Evolutionary conservation across 192 early-diverging fungal species (phyloP), one percentile per base, ranked within the genome.

Genomic region (Linnemannia hyalina): DNA sequence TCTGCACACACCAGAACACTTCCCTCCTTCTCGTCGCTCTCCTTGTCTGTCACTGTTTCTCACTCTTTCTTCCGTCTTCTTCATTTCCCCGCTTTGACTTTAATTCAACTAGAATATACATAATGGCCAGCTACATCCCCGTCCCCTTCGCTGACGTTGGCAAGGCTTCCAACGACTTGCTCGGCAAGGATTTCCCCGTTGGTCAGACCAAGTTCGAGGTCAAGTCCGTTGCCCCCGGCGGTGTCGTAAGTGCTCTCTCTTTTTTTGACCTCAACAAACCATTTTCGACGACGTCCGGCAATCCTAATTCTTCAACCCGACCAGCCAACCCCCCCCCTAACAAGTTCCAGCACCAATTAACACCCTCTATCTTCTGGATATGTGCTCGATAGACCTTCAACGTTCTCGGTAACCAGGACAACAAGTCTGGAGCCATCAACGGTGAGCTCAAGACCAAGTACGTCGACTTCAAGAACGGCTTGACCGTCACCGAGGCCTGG

Each of bases 371-470:
- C 8, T 29, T 35, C 36, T 26, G 20, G 57, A 46, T 29, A 49
- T 68, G 16, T 54, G 38, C 49, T 44, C 7, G 69, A 41, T 87
- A 97, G 97, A 95, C 95, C 76, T 99, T 99, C 93, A 99, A 97
- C 80, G 97, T 99, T 75, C 93, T 93, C 88, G 99, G 98, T 76
- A 88, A 91, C 75, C 97, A 97, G 91, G 97, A 99, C 91, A 94
- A 94, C 92, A 99, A 99, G 94, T 93, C 95, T 76, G 97, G 97
- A 60, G 92, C 90, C 87, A 99, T 99, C 86, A 93, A 95, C 83
- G 96, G 96, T 90, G 98, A 99, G 87, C 92, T 99, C 88, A 98
- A 99, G 95, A 96, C 96, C 91, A 99, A 99, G 94, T 99, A 98
- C 90, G 82, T 93, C 70, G 97, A 99, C 94, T 97, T 96, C 93